Conservation (phyloP, 257 asterid genomes). For the Salvia miltiorrhiza region DNA sequence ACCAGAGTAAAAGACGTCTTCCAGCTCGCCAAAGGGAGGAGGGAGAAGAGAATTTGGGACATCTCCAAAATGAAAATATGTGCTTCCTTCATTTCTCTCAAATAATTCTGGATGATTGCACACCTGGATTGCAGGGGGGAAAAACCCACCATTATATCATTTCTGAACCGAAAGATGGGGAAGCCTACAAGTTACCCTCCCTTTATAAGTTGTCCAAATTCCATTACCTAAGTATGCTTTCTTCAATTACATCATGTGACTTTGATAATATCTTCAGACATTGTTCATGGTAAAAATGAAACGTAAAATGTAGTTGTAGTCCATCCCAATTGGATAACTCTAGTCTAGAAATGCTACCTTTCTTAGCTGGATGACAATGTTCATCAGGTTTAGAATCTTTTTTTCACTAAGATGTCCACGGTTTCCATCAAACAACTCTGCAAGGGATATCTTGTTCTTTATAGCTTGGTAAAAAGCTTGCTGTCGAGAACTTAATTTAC, state of each 20-base stretch:
- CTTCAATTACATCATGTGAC: not conserved
- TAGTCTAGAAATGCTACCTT: slow-evolving; percentile 54
- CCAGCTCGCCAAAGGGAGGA: slow-evolving; percentile 91
- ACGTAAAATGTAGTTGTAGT: not conserved
- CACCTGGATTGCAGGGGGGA: slow-evolving; percentile 48
- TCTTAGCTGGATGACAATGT: slow-evolving; percentile 96
- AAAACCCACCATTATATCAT: not conserved
- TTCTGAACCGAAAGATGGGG: not conserved
- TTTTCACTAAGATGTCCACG: slow-evolving; percentile 98
- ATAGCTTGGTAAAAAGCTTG: slow-evolving; percentile 97
- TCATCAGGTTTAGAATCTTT: slow-evolving; percentile 88
- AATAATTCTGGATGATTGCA: slow-evolving; percentile 99
- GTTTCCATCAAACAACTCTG: slow-evolving; percentile 86
- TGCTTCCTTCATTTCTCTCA: slow-evolving; percentile 97
- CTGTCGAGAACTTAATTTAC: slow-evolving; percentile 91
- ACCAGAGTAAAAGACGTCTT: slow-evolving; percentile 73
- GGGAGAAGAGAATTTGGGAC: slow-evolving; percentile 78
- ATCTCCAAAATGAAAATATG: slow-evolving; percentile 83
- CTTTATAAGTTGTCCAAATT: not conserved
- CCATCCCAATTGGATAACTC: not conserved
- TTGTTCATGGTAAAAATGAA: not conserved
- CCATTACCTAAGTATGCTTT: not conserved
- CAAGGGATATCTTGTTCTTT: slow-evolving; percentile 92
- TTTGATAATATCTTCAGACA: not conserved
- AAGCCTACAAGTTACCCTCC: not conserved